These are phyloP conservation scores for Carex sylvatica DNA, from an alignment of 202 grass and related monocot species.

Conservation along the genomic window DNA sequence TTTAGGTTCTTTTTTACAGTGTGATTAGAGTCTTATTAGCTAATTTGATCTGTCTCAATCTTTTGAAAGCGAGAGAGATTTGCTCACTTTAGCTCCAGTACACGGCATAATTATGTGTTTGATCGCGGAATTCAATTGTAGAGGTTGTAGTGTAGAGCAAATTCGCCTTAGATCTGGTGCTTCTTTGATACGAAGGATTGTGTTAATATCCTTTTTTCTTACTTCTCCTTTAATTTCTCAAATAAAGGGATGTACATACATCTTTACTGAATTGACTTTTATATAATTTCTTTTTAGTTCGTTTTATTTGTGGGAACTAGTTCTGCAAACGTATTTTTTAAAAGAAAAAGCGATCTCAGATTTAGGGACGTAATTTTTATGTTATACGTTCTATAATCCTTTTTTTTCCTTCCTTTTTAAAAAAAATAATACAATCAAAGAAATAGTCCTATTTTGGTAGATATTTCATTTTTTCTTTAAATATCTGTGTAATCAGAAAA, in stretches of 20 bases:
- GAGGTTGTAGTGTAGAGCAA: neutral
- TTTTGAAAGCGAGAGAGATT: neutral
- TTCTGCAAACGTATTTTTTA: neutral
- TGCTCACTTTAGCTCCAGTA: neutral
- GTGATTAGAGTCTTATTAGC: neutral
- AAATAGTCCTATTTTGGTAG: neutral
- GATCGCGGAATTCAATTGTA: neutral
- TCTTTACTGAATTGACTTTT: neutral
- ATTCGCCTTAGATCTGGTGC: neutral
- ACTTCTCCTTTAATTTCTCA: neutral
- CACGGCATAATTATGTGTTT: neutral
- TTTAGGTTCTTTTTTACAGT: slow-evolving; percentile 23
- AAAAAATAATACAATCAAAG: neutral
- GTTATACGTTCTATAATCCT: neutral
- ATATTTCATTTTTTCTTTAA: neutral
- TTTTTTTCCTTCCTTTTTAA: neutral
- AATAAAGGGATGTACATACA: neutral
- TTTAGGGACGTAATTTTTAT: neutral
- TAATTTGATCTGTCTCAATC: neutral
- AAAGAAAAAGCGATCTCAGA: neutral
- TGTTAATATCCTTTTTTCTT: neutral
- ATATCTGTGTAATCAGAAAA: neutral
- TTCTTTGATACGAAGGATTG: neutral
- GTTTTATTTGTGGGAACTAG: neutral
- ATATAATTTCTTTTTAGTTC: neutral